Evolutionary conservation across 805 yeast species (phyloP).

Genomic region (Cyberlindnera maclurae): DNA sequence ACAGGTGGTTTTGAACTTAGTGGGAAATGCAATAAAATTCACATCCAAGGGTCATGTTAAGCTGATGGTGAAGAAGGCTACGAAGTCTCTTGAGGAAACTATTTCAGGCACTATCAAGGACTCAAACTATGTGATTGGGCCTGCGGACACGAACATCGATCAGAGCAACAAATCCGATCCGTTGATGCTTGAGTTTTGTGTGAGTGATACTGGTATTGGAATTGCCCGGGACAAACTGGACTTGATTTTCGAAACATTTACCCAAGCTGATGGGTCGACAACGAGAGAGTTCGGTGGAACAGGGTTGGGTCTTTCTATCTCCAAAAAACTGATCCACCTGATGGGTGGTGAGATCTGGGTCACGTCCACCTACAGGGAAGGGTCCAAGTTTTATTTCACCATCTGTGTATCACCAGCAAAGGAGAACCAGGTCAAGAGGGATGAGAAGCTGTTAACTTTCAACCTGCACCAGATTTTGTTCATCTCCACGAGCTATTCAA

Average conservation of each 20-base stretch:
- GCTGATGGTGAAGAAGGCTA: constrained; percentile 60
- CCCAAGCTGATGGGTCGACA: constrained; percentile 92
- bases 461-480: constrained; percentile 62
- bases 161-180: constrained; percentile 22
- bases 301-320: constrained; percentile 81
- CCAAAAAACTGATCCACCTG: constrained; percentile 77
- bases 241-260: constrained; percentile 80
- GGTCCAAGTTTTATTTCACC: constrained; percentile 79
- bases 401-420: constrained; percentile 70
- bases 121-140: constrained; percentile 24
- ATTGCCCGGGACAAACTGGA: constrained; percentile 80
- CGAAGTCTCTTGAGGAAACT: constrained; percentile 17
- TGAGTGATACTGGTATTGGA: constrained; percentile 87
- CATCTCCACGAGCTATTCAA: constrained; percentile 57
- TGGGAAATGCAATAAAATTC: constrained; percentile 87
- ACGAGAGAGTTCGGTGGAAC: constrained; percentile 92
- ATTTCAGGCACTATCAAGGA: constrained; percentile 21
- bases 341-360: constrained; percentile 97
- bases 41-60: constrained; percentile 79
- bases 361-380: constrained; percentile 68
- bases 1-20: constrained; percentile 79
- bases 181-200: constrained; percentile 71
- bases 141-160: constrained; percentile 17
- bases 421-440: constrained; percentile 49
- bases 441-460: constrained; percentile 68